Percentiles rank a stretch among this genome's conserved stretches.
Evolutionary conservation across 2,329 filamentous ascomycete genomes (phyloP).

Genomic region (Pestalotiopsis sp.): DNA sequence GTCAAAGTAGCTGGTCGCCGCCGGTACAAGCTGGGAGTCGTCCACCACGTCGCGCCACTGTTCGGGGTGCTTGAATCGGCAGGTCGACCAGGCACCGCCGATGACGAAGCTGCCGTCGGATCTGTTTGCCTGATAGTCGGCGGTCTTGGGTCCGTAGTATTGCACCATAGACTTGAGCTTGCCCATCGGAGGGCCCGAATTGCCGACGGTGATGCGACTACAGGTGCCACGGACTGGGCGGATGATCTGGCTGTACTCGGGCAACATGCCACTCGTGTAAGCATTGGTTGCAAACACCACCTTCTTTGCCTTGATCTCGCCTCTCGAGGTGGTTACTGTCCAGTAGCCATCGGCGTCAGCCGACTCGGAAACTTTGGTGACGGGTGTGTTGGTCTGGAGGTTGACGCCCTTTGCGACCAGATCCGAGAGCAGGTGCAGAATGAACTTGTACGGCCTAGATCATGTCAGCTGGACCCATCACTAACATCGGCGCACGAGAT

Average conservation of each 20-base stretch:
- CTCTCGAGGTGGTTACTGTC: conserved; percentile 2
- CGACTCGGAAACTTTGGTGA: neutral
- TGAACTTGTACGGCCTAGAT: conserved; percentile 12
- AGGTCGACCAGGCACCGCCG: conserved; percentile 42
- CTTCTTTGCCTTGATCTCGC: conserved; percentile 3
- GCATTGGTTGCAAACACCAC: conserved; percentile 17
- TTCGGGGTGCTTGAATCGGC: conserved; percentile 30
- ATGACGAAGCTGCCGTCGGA: conserved; percentile 45
- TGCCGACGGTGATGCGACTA: conserved; percentile 19
- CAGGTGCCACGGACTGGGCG: conserved; percentile 15
- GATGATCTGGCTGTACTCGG: conserved; percentile 13
- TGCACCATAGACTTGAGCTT: conserved; percentile 23
- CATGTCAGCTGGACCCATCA: neutral
- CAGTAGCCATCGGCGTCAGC: neutral
- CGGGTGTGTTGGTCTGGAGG: conserved; percentile 15
- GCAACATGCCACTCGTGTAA: conserved; percentile 14
- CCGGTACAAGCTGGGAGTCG: conserved; percentile 42
- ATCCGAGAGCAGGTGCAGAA: conserved; percentile 6
- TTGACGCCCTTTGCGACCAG: conserved; percentile 12
- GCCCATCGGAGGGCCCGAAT: conserved; percentile 10
- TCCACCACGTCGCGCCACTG: conserved; percentile 47
- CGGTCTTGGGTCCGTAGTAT: conserved; percentile 19
- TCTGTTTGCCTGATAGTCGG: conserved; percentile 42
- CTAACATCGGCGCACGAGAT: neutral
- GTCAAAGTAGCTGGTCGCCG: conserved; percentile 43